A percentile compares a stretch with the other conserved stretches of the same genome.
Evolutionary conservation across 805 yeast species (phyloP).

Genomic region (Pichia nakasei): DNA sequence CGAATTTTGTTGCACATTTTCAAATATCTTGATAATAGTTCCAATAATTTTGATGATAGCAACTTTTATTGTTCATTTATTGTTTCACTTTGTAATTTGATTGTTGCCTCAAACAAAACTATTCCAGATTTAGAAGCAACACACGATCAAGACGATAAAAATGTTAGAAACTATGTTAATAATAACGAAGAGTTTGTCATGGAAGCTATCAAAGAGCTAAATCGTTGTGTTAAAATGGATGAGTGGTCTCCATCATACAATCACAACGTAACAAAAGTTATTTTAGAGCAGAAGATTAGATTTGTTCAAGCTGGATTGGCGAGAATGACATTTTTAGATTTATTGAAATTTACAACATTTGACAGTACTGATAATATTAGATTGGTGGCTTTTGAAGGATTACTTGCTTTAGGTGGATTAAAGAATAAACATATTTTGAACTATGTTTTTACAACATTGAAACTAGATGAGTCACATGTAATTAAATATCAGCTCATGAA

Average conservation of each 20-base stretch:
- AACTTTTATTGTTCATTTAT: conserved; percentile 55
- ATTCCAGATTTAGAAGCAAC: conserved; percentile 20
- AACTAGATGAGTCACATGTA: conserved; percentile 46
- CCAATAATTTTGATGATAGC: conserved; percentile 67
- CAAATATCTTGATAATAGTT: conserved; percentile 78
- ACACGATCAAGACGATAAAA: not conserved
- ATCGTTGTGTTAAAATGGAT: conserved; percentile 71
- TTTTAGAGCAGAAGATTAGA: conserved; percentile 50
- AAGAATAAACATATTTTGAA: conserved; percentile 51
- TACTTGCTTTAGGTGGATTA: conserved; percentile 70
- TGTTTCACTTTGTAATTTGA: conserved; percentile 36
- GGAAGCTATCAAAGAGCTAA: conserved; percentile 56
- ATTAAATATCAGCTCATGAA: conserved; percentile 43
- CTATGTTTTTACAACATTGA: conserved; percentile 50
- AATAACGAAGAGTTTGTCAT: conserved; percentile 31
- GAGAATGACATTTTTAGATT: conserved; percentile 43
- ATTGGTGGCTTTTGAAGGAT: conserved; percentile 58
- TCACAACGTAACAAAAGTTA: conserved; percentile 41
- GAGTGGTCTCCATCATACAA: conserved; percentile 77
- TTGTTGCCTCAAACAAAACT: conserved; percentile 19
- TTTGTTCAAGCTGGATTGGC: conserved; percentile 50
- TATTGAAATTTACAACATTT: conserved; percentile 43
- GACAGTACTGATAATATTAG: conserved; percentile 45
- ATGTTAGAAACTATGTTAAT: conserved; percentile 9
- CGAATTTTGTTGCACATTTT: conserved; percentile 60